Conservation (phyloP, 1,284 basidiomycete species). For the Cutaneotrichosporon cavernicola region DNA sequence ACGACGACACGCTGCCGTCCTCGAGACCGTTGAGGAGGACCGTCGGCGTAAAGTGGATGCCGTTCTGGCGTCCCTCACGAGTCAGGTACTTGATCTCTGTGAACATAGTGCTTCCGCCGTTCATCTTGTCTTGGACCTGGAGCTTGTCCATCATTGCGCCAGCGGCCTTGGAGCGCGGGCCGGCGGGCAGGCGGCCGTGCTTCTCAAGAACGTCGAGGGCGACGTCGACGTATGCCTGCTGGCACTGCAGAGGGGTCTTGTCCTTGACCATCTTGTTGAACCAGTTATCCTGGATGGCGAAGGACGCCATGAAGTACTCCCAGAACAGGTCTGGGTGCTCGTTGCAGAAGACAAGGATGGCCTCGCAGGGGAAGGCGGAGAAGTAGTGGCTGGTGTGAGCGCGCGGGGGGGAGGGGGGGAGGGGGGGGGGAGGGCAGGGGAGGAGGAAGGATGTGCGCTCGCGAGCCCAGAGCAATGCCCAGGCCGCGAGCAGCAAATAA, state of each 20-base stretch:
- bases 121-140: slow-evolving; percentile 35
- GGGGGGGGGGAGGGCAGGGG: neutral
- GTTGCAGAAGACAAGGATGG: slow-evolving; percentile 70
- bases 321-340: slow-evolving; percentile 74
- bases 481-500: neutral
- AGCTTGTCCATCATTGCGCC: slow-evolving; percentile 41
- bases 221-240: slow-evolving; percentile 48
- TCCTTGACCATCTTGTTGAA: slow-evolving; percentile 68
- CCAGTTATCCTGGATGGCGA: slow-evolving; percentile 68
- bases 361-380: slow-evolving; percentile 76
- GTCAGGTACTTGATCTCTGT: slow-evolving; percentile 45
- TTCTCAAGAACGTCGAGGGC: slow-evolving; percentile 48
- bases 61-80: slow-evolving; percentile 86
- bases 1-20: slow-evolving; percentile 73
- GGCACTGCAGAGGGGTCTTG: slow-evolving; percentile 55
- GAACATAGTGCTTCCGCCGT: slow-evolving; percentile 57
- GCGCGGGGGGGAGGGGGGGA: neutral
- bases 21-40: slow-evolving; percentile 81
- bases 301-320: slow-evolving; percentile 70
- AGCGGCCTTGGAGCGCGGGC: slow-evolving; percentile 34
- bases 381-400: slow-evolving; percentile 62
- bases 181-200: slow-evolving; percentile 29
- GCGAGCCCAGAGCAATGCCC: neutral
- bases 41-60: slow-evolving; percentile 88
- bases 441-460: neutral